Base-by-base conservation (phyloP, 2,329 filamentous ascomycete genomes). In the Aspergillus udagawae region DNA sequence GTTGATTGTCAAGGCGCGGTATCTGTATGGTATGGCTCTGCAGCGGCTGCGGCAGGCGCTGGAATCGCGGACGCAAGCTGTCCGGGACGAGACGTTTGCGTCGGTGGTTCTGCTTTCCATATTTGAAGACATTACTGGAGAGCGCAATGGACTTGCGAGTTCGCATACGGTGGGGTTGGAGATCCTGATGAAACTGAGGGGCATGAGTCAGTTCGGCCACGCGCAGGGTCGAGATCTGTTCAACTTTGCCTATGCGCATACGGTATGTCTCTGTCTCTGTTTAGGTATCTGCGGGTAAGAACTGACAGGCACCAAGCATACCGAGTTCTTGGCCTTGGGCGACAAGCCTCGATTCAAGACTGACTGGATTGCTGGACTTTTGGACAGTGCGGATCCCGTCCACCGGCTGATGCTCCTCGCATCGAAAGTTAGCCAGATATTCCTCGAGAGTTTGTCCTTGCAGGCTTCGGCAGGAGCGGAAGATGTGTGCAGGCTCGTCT, bases 71-170 rank as follows among this genome's bases (percentile, higher is more conserved):
- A 55, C 53, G 3, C 63, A 70, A 53, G 71, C 70, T 5, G 59
- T 70, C 2, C 67, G 68, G 51, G 74, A 76, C 55, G 69, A 74
- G 51, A 75, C 73, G 1, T 68, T 76, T 60, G 70, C 74, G 17
- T 66, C 73, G 1, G 67, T 76, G 41, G 66, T 75, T 7, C 53
- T 76, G 20, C 57, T 76, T 2, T 70, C 71, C 8, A 49, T 75
- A 3, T 77, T 72, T 57, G 75, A 77, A 52, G 73, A 75, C 58
- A 73, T 75, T 21, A 66, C 66, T 1, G 72, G 73, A 5, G 72
- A 75, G 52, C 63, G 73, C 1, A 70, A 70, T 55, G 68, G 70
- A 4, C 58, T 75, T 25, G 59, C 63, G 2, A 73, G 73, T 55
- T 73, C 73, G 7, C 73, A 75, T 60, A 70, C 69, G 3, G 68